A percentile compares a stretch with the other conserved stretches of the same genome.
phyloP scores from a whole-genome alignment of 352 stramenopile species.

The Phytophthora nicotianae region DNA sequence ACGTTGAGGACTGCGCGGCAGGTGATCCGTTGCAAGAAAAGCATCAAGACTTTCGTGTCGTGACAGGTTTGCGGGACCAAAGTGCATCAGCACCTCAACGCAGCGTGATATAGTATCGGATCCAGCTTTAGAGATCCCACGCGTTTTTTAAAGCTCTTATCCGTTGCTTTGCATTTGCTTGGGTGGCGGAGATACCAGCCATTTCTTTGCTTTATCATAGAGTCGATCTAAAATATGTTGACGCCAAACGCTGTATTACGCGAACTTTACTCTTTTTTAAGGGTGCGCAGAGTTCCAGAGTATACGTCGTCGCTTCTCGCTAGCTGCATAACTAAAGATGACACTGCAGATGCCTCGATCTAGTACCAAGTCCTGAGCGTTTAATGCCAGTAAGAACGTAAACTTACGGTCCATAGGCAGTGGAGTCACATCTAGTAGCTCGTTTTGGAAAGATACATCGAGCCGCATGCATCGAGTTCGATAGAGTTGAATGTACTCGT shows the following conservation, averaged over 20 bases:
- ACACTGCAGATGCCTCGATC: slow-evolving; percentile 30
- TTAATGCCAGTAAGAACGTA: slow-evolving; percentile 30
- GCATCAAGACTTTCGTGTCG: background rate
- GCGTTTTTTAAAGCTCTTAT: slow-evolving; percentile 2
- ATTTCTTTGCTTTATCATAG: too few relatives aligned
- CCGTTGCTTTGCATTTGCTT: slow-evolving; percentile 22
- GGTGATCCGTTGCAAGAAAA: slow-evolving; percentile 1
- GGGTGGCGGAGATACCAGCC: too few relatives aligned
- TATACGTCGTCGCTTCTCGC: slow-evolving; percentile 31
- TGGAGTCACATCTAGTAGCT: slow-evolving; percentile 28
- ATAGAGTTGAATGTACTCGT: slow-evolving; percentile 40
- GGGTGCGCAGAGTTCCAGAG: slow-evolving; percentile 29
- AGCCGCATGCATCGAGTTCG: slow-evolving; percentile 41
- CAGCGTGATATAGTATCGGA: too few relatives aligned
- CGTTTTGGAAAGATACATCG: slow-evolving; percentile 39
- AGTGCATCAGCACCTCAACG: too few relatives aligned
- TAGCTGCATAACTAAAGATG: slow-evolving; percentile 35
- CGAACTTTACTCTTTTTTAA: slow-evolving; percentile 6
- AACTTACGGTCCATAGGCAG: slow-evolving; percentile 20
- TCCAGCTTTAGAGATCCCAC: too few relatives aligned
- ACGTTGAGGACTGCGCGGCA: too few relatives aligned
- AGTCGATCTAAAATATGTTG: background rate
- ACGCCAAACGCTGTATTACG: too few relatives aligned
- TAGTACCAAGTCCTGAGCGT: slow-evolving; percentile 24
- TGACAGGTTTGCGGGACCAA: background rate